Base-by-base conservation (phyloP, 331 rosid species). In the Ulmus americana region DNA sequence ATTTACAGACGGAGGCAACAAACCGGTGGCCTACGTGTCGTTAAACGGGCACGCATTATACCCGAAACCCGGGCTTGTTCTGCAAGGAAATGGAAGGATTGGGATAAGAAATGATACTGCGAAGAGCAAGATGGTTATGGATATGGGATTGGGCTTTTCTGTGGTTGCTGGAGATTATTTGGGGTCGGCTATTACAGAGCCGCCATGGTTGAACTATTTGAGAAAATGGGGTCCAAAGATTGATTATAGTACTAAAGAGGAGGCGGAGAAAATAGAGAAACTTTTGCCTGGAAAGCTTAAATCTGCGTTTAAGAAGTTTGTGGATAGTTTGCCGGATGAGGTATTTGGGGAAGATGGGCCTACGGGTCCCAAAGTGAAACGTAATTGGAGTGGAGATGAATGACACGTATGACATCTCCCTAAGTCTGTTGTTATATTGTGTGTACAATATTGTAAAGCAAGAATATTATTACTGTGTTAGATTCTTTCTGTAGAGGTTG, bases 261-360 rank as follows among this genome's bases (percentile, higher is more conserved):
- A 85, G 69, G 22, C 76, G 20, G 75, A 59, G 8, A 74, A 64
- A 52, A 64, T 79, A n/a, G 83, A 74, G 69, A 88, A 72, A 14
- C 0, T 55, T 1, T 65, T 91, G 74, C 86, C 81, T 0, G 86
- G 77, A 1, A 65, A 44, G 8, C 49, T 83, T 13, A 86, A 70
- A 73, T 8, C 51, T 15, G 47, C 44, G 4, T 72, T 86, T 13
- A 51, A 45, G 8, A 72, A 57, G 0, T 35, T 81, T 39, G 49
- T 79, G 10, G 67, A 1, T 4, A 18, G 65, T 20, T 59, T 91
- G 18, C 97, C 96, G 1, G 14, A 39, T 67, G 96, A 91, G 47
- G 35, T 91, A 12, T n/a, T 80, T 10, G 90, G 90, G 38, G 86
- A 88, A 57, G 95, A 88, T 51, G 96, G 97, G 12, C 96, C 97